These are phyloP conservation scores for Peltaster fructicola DNA, from an alignment of 2,329 filamentous ascomycete species.

Conservation along the genomic window DNA sequence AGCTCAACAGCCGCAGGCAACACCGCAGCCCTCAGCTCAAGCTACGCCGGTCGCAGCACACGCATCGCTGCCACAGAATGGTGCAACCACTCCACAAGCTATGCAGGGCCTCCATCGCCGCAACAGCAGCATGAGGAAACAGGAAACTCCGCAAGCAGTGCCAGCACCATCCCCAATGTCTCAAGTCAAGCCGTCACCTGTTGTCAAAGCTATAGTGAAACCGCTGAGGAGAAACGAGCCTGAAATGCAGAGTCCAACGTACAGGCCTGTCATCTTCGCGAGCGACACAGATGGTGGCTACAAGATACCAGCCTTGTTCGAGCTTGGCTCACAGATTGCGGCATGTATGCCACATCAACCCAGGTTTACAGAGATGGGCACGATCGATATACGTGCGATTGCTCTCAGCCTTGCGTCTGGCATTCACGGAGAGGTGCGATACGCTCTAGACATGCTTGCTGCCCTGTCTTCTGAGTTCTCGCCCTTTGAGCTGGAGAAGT, in stretches of 20 bases:
- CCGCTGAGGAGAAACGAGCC: constrained; percentile 17
- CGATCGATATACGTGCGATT: constrained; percentile 78
- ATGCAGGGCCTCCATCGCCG: constrained; percentile 18
- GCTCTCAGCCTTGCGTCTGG: constrained; percentile 82
- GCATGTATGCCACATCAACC: constrained; percentile 60
- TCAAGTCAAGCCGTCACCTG: constrained; percentile 13
- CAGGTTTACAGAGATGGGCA: constrained; percentile 56
- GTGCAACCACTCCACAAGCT: constrained; percentile 28
- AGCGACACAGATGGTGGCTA: constrained; percentile 44
- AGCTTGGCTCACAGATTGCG: constrained; percentile 49
- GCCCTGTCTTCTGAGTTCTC: constrained; percentile 48
- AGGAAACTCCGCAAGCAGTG: constrained; percentile 11
- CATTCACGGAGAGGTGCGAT: constrained; percentile 71
- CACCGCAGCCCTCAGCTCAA: constrained; percentile 12
- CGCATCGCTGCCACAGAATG: constrained; percentile 30
- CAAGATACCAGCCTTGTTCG: constrained; percentile 45
- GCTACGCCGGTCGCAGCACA: constrained; percentile 29
- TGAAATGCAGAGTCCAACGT: constrained; percentile 17
- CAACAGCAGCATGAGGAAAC: constrained; percentile 13
- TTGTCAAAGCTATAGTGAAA: constrained; percentile 10
- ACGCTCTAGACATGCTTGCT: constrained; percentile 71
- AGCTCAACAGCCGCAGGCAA: constrained; percentile 7
- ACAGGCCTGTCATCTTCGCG: constrained; percentile 10
- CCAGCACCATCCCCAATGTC: constrained; percentile 9
- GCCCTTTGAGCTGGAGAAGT: constrained; percentile 51